These are phyloP conservation scores for Pseudevernia furfuracea DNA, from an alignment of 495 filamentous ascomycete genomes.

Conservation along the genomic window DNA sequence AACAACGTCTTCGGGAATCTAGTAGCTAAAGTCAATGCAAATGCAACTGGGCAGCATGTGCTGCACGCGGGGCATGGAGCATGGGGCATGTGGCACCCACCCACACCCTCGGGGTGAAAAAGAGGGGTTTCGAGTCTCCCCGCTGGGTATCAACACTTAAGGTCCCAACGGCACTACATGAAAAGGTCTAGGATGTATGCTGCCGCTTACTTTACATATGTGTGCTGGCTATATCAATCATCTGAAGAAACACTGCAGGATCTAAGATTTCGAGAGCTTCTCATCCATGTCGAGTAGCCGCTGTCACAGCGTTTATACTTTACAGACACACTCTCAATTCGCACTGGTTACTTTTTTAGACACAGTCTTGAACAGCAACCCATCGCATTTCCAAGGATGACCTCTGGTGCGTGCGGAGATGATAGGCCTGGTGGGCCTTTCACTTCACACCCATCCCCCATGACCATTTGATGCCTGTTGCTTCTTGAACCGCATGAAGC, in stretches of 20 bases:
- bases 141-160: conserved; percentile 18
- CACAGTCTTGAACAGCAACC: conserved; percentile 1
- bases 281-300: neutral
- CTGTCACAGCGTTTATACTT: conserved; percentile 9
- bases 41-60: neutral
- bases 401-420: conserved; percentile 18
- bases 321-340: conserved; percentile 7
- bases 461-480: neutral
- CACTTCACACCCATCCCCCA: neutral
- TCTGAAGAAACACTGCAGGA: neutral
- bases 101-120: conserved; percentile 7
- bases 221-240: neutral
- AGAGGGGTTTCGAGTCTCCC: conserved; percentile 8
- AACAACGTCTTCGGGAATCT: conserved; percentile 1
- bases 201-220: conserved; percentile 11
- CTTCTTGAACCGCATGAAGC: neutral
- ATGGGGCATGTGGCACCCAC: conserved; percentile 10
- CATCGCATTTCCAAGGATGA: conserved; percentile 12
- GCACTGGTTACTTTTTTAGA: too few species aligned
- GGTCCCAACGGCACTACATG: conserved; percentile 5
- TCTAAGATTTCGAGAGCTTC: neutral
- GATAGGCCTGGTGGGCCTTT: conserved; percentile 15
- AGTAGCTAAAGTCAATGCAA: conserved; percentile 3
- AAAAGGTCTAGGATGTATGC: neutral
- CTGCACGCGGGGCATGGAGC: conserved; percentile 7